Conservation (phyloP, 768 basidiomycete genomes). For the Boletus coccyginus region DNA sequence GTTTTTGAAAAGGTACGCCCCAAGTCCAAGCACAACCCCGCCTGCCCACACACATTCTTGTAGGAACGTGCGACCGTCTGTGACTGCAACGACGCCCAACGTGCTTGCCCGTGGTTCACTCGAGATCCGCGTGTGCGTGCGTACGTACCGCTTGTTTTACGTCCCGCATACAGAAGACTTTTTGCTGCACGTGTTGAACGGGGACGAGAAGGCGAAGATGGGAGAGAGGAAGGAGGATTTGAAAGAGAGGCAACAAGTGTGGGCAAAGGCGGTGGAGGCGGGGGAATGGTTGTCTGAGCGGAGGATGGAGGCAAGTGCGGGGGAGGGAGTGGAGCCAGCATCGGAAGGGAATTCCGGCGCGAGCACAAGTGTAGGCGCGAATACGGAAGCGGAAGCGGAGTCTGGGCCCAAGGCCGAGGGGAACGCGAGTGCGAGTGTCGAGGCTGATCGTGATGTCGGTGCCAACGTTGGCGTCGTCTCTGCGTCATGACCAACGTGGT, state of each 20-base stretch:
- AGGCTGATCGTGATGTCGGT: background rate
- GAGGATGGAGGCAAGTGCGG: background rate
- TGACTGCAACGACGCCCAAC: conserved; percentile 36
- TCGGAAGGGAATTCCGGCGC: background rate
- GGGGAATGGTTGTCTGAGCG: conserved; percentile 13
- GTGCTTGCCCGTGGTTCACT: conserved; percentile 56
- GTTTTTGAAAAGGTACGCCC: conserved; percentile 64
- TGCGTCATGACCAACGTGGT: conserved; percentile 8
- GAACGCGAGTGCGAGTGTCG: background rate
- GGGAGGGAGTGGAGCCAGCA: background rate
- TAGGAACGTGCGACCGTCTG: conserved; percentile 22
- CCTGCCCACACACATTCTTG: background rate
- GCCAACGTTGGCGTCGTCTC: background rate
- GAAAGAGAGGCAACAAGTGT: conserved; percentile 9
- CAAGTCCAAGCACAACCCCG: background rate
- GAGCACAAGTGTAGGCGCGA: background rate
- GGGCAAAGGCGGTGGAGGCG: conserved; percentile 14
- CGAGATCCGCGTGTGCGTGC: conserved; percentile 75
- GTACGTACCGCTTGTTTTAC: conserved; percentile 27
- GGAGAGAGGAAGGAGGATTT: background rate
- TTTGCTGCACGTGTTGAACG: conserved; percentile 7
- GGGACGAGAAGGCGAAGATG: conserved; percentile 8
- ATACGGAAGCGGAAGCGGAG: background rate
- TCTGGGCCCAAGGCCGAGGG: background rate
- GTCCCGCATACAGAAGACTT: conserved; percentile 28